Evolutionary conservation across 305 asterid genomes (phyloP).

Genomic region (Fraxinus angustifolia): DNA sequence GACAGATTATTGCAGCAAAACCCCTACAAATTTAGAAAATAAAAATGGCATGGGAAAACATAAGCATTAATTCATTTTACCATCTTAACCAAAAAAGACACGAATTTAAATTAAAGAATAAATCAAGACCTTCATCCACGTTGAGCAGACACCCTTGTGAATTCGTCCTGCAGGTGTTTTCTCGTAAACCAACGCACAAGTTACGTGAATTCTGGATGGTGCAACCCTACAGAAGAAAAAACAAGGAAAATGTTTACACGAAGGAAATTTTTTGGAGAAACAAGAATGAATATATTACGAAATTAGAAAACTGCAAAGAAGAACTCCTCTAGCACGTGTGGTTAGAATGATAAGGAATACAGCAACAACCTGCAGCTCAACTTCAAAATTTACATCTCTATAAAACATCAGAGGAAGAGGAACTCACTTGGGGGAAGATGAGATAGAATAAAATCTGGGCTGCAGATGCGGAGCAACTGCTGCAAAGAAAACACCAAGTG

Average conservation of each 20-base stretch:
- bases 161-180: slow-evolving; percentile 81
- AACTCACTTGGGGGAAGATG: slow-evolving; percentile 84
- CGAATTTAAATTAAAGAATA: background rate
- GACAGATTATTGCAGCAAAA: background rate
- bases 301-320: background rate
- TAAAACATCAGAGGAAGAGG: slow-evolving; percentile 13
- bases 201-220: slow-evolving; percentile 73
- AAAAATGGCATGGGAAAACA: background rate
- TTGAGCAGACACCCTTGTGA: slow-evolving; percentile 93
- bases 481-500: slow-evolving; percentile 96
- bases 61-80: background rate
- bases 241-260: slow-evolving; percentile 2
- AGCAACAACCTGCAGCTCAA: background rate
- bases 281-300: background rate
- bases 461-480: slow-evolving; percentile 84
- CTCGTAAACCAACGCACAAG: slow-evolving; percentile 87
- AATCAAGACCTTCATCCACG: slow-evolving; percentile 91
- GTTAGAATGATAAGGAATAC: background rate
- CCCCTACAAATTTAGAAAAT: background rate
- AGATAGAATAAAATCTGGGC: slow-evolving; percentile 91
- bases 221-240: slow-evolving; percentile 51
- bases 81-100: background rate
- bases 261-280: background rate
- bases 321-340: background rate
- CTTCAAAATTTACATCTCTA: background rate